phyloP scores from a whole-genome alignment of 2,329 filamentous ascomycete species.

The Magnaporthiopsis poae region DNA sequence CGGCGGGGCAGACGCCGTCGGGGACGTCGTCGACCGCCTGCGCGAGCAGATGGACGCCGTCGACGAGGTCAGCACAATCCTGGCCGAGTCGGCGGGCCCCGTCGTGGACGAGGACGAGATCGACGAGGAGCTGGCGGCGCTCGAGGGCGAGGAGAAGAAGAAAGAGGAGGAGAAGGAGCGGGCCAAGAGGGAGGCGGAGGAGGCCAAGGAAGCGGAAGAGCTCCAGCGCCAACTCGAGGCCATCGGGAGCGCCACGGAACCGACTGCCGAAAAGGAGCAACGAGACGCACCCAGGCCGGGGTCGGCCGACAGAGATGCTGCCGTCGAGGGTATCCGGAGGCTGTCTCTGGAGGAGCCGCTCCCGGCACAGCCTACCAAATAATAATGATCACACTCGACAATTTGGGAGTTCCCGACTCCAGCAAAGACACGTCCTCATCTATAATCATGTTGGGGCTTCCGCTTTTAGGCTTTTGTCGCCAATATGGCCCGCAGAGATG shows the following conservation, averaged over 20 bases:
- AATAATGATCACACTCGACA: background rate
- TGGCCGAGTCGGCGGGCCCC: conserved; percentile 51
- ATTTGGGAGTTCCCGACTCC: too few relatives aligned
- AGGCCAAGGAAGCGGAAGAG: conserved; percentile 33
- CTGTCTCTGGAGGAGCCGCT: conserved; percentile 28
- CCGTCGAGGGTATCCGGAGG: conserved; percentile 16
- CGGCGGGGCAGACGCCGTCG: conserved; percentile 66
- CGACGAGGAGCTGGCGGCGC: conserved; percentile 72
- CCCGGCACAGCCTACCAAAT: conserved; percentile 14
- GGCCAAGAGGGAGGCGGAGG: conserved; percentile 35
- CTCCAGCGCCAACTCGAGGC: conserved; percentile 40
- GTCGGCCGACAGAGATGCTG: conserved; percentile 9
- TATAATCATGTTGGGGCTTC: background rate
- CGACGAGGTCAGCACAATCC: conserved; percentile 70
- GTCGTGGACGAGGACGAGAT: conserved; percentile 70
- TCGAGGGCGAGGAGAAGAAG: conserved; percentile 53
- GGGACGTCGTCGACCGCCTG: conserved; percentile 63
- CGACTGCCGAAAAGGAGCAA: conserved; percentile 19
- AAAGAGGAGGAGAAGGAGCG: conserved; percentile 43
- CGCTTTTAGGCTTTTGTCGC: background rate
- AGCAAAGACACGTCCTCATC: background rate
- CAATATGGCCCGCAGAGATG: background rate
- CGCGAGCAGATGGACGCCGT: conserved; percentile 70
- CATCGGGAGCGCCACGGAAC: conserved; percentile 28
- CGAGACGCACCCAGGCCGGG: background rate